Base-by-base conservation (phyloP, 1,284 basidiomycete genomes). In the Papiliotrema fonsecae region DNA sequence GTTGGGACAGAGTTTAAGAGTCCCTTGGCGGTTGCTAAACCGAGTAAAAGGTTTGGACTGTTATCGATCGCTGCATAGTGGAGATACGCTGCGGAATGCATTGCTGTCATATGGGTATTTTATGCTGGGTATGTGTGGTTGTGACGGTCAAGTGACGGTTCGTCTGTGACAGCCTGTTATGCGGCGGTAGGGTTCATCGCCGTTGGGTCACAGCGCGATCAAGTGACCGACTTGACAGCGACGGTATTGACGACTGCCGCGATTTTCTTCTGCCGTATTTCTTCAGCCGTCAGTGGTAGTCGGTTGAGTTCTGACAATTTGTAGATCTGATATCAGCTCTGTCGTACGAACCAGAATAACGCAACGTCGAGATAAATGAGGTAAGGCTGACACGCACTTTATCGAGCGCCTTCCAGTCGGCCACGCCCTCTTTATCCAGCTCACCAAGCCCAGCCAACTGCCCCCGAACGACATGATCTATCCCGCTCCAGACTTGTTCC, bases 171-270 rank as follows among this genome's bases (percentile, higher is more conserved):
- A n/a, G n/a, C n/a, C n/a, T n/a, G n/a, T n/a, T n/a, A n/a, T n/a
- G n/a, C n/a, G n/a, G n/a, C n/a, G n/a, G n/a, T n/a, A n/a, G n/a
- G n/a, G n/a, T n/a, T n/a, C n/a, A n/a, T n/a, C n/a, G n/a, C n/a
- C n/a, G n/a, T n/a, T n/a, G n/a, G n/a, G n/a, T n/a, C n/a, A n/a
- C n/a, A n/a, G n/a, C 34, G 4, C 16, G 32, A 6, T 26, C 30
- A 75, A 39, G 67, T 71, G 43, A 88, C 86, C 43, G 77, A 82
- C 71, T 91, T 91, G 80, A 86, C 85, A 39, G 88, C 88, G 13
- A 89, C 85, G 16, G 82, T 77, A 58, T 85, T 87, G 24, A 81
- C 75, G 10, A 87, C 83, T 27, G 90, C 80, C 47, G 82, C 80
- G 63, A 87, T 80, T 25, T 73, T 77, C 50, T 84, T 81, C 21